A percentile compares a stretch with the other conserved stretches of the same genome.
These are phyloP conservation scores for Seiridium unicorne DNA, from an alignment of 2,329 filamentous ascomycete species.

Conservation along the genomic window DNA sequence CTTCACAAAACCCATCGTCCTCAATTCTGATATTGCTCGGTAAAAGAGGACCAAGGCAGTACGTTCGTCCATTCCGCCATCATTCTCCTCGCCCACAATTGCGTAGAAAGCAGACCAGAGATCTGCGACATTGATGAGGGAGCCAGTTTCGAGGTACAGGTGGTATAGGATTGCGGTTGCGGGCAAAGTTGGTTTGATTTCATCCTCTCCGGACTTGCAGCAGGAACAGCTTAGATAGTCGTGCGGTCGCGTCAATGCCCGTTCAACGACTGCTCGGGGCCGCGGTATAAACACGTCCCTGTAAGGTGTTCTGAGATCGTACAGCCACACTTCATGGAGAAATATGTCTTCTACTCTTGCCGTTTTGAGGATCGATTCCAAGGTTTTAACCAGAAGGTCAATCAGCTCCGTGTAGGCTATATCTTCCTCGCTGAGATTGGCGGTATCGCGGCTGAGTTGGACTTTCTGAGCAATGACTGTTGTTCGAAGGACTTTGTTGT, in stretches of 20 bases:
- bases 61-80: constrained; percentile 47
- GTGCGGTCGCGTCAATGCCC: constrained; percentile 69
- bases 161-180: constrained; percentile 74
- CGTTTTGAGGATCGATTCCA: constrained; percentile 37
- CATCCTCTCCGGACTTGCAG: constrained; percentile 50
- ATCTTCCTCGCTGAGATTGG: constrained; percentile 68
- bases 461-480: constrained; percentile 82
- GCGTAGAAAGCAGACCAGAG: constrained; percentile 75
- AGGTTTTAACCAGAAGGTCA: constrained; percentile 49
- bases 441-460: constrained; percentile 73
- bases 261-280: constrained; percentile 68
- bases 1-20: constrained; percentile 83
- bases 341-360: constrained; percentile 46
- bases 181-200: constrained; percentile 61
- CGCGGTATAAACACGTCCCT: constrained; percentile 73
- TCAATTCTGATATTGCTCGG: constrained; percentile 78
- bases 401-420: constrained; percentile 67
- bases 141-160: constrained; percentile 74
- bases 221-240: constrained; percentile 77
- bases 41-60: constrained; percentile 77
- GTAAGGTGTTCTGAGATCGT: constrained; percentile 68
- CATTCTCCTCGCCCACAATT: constrained; percentile 50
- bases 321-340: constrained; percentile 73
- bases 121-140: constrained; percentile 76
- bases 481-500: constrained; percentile 68